These are phyloP conservation scores for Ananas comosus DNA, from an alignment of 176 grass and related monocot genomes.

Conservation along the genomic window DNA sequence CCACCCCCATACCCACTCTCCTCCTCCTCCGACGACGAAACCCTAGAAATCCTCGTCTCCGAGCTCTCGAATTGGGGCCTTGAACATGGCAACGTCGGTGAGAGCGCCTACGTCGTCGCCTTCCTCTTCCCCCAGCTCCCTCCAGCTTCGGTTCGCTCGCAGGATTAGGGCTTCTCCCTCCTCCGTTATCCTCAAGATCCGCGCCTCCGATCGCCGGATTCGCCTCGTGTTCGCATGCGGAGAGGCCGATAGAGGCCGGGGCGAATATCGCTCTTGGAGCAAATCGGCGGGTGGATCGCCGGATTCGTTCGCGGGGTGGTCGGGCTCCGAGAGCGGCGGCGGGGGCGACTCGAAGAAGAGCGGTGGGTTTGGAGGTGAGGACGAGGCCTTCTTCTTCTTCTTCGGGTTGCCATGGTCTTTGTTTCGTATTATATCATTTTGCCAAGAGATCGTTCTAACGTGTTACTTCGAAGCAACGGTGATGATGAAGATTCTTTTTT, in stretches of 20 bases:
- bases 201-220: constrained; percentile 4
- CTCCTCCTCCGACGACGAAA: neutral
- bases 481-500: no score
- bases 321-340: constrained; percentile 20
- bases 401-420: no score
- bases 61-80: neutral
- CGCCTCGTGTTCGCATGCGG: constrained; percentile 3
- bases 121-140: constrained; percentile 10
- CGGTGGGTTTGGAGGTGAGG: neutral
- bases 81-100: neutral
- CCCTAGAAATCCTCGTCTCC: neutral
- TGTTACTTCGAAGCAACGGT: no score
- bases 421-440: no score
- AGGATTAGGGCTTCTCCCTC: neutral
- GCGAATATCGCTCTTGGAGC: neutral
- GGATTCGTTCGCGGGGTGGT: constrained; percentile 70
- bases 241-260: constrained; percentile 2
- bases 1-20: neutral
- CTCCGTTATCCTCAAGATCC: neutral
- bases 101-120: neutral
- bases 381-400: neutral
- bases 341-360: constrained; percentile 18
- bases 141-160: constrained; percentile 39
- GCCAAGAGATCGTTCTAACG: no score
- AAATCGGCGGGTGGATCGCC: constrained; percentile 5